A percentile compares a stretch with the other conserved stretches of the same genome.
Conservation (phyloP, 768 basidiomycete genomes). For the Serendipita sp. region DNA sequence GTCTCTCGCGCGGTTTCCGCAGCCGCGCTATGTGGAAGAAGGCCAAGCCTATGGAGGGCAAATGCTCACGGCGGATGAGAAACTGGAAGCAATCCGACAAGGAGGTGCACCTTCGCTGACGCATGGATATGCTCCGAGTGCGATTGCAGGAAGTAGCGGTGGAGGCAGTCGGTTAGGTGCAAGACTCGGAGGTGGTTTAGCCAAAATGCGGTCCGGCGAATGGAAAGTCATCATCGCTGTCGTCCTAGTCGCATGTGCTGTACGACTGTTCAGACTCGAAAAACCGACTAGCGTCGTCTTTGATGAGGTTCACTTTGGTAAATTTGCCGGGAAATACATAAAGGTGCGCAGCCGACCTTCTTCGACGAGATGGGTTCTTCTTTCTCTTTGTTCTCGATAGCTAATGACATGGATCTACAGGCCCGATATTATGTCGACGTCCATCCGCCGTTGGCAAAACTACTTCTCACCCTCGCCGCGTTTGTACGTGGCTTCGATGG, state of each 20-base stretch:
- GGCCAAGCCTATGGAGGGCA: background rate
- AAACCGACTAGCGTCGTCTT: conserved; percentile 93
- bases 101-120: background rate
- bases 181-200: conserved; percentile 36
- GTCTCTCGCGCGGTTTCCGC: background rate
- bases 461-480: conserved; percentile 82
- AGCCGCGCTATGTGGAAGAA: conserved; percentile 4
- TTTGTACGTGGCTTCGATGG: conserved; percentile 83
- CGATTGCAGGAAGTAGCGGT: background rate
- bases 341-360: conserved; percentile 16
- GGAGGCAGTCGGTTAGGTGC: background rate
- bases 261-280: conserved; percentile 75
- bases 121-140: conserved; percentile 1
- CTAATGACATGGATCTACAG: conserved; percentile 20
- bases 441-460: conserved; percentile 91
- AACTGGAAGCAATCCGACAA: background rate
- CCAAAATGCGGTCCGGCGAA: conserved; percentile 46
- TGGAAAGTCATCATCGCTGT: conserved; percentile 57
- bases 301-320: conserved; percentile 97
- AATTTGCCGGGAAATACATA: conserved; percentile 90
- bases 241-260: conserved; percentile 52
- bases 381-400: background rate
- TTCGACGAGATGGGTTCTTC: background rate
- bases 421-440: conserved; percentile 87
- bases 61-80: background rate